Base-by-base conservation (phyloP, 352 stramenopile genomes). In the Globisporangium rhizosaccharum region DNA sequence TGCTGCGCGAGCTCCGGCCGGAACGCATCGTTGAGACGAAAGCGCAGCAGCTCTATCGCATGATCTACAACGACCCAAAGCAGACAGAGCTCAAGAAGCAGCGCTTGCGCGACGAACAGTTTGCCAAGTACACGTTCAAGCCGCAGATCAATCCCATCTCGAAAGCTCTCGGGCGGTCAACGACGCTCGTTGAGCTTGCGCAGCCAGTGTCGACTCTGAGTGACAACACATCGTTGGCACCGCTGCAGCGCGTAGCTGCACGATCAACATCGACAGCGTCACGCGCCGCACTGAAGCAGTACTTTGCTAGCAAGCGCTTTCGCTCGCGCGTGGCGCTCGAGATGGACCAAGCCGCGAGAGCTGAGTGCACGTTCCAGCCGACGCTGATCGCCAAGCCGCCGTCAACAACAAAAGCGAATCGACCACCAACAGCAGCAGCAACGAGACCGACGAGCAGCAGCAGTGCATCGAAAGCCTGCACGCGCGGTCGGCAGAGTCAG, bases 71-170 rank as follows among this genome's bases (percentile, higher is more conserved):
- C 25, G 79, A 90, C 28, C 79, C 78, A 8, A 72, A 73, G 49
- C 64, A 82, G 14, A 66, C 63, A 18, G 80, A 90, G 58, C 41
- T 86, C 10, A 81, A 82, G 44, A 88, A 86, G 25, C 76, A 88
- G 37, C 71, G 63, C 14, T 23, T 88, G 18, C 71, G 81, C 0
- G 76, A 90, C 30, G 61, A 88, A 36, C 59, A 80, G 11, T 75
- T 82, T 50, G 51, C 65, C 20, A 68, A 94, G 57, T 92, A 72
- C 37, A 72, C 75, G 0, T 92, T 92, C 68, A 88, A 92, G 25
- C 85, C 87, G 1, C 59, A 76, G 53, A 90, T 94, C 45, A 96
- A 94, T 61, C 66, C 72, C 0, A 65, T 96, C 1, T 94, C 83
- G 0, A 80, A 83, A 47, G 81, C 70, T 1, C 66, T 96, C 17